Conservation (phyloP, 352 stramenopile species). For the Stephanocyclus meneghinianus region DNA sequence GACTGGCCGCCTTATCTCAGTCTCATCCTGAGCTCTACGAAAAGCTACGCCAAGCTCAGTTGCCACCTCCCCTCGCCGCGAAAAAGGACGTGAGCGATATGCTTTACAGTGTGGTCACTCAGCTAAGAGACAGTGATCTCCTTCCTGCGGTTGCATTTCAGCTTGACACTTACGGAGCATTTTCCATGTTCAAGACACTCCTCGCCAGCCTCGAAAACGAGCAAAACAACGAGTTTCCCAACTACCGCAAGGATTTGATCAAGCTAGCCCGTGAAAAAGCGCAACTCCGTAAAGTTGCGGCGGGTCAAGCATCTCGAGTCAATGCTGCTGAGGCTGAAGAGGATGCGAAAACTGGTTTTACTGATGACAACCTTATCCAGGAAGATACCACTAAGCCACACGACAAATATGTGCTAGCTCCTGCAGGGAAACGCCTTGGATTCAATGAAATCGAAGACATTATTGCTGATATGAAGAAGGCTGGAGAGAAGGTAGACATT, state of each 20-base stretch:
- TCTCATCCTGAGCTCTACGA: constrained; percentile 88
- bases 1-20: constrained; percentile 87
- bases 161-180: constrained; percentile 87
- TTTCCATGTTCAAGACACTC: constrained; percentile 87
- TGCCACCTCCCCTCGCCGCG: constrained; percentile 79
- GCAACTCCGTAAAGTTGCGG: constrained; percentile 81
- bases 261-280: constrained; percentile 82
- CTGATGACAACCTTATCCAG: constrained; percentile 91
- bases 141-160: constrained; percentile 87
- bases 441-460: constrained; percentile 89
- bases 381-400: constrained; percentile 96
- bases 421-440: constrained; percentile 90
- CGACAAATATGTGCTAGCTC: constrained; percentile 95
- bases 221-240: constrained; percentile 82
- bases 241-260: constrained; percentile 84
- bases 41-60: constrained; percentile 68
- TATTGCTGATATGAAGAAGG: constrained; percentile 83
- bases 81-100: constrained; percentile 78
- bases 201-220: constrained; percentile 81
- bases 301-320: constrained; percentile 83
- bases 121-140: constrained; percentile 84
- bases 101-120: constrained; percentile 75
- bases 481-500: constrained; percentile 80
- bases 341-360: constrained; percentile 90
- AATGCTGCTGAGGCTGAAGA: constrained; percentile 94